These are phyloP conservation scores for Starmerella powellii DNA, from an alignment of 805 yeast species.

Conservation along the genomic window DNA sequence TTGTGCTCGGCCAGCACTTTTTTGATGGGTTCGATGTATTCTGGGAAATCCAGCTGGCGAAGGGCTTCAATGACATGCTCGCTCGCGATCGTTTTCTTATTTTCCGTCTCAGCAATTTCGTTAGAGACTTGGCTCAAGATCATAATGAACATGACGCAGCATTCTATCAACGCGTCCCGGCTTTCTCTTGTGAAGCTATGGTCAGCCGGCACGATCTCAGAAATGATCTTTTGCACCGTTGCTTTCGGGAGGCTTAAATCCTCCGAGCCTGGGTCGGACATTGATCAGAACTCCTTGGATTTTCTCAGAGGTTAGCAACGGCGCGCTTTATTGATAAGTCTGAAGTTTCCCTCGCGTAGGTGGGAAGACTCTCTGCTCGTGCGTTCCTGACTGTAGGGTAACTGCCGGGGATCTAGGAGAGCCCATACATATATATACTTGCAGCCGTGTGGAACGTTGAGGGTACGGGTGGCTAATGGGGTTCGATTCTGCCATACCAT, in stretches of 20 bases:
- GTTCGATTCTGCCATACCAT: too few relatives aligned
- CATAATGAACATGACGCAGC: constrained; percentile 93
- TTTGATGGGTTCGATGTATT: constrained; percentile 71
- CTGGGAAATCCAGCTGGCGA: constrained; percentile 72
- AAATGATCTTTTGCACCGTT: constrained; percentile 87
- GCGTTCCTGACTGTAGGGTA: too few relatives aligned
- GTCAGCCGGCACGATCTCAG: constrained; percentile 83
- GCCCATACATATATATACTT: too few relatives aligned
- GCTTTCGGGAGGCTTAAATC: constrained; percentile 41
- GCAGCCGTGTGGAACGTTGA: too few relatives aligned
- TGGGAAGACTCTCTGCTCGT: too few relatives aligned
- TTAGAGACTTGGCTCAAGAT: constrained; percentile 84
- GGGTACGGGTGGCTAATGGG: too few relatives aligned
- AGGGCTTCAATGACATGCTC: constrained; percentile 91
- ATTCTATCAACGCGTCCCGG: constrained; percentile 86
- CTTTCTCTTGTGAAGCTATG: constrained; percentile 84
- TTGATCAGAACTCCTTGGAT: not conserved
- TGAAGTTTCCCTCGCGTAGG: too few relatives aligned
- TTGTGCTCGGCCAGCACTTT: constrained; percentile 76
- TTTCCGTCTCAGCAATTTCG: constrained; percentile 91
- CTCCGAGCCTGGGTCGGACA: constrained; percentile 25
- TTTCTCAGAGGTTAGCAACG: too few relatives aligned
- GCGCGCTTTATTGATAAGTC: too few relatives aligned
- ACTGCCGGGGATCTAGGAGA: too few relatives aligned
- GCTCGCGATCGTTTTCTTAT: constrained; percentile 90